Conservation (phyloP, 2,329 filamentous ascomycete genomes). For the Sporothrix inflata region DNA sequence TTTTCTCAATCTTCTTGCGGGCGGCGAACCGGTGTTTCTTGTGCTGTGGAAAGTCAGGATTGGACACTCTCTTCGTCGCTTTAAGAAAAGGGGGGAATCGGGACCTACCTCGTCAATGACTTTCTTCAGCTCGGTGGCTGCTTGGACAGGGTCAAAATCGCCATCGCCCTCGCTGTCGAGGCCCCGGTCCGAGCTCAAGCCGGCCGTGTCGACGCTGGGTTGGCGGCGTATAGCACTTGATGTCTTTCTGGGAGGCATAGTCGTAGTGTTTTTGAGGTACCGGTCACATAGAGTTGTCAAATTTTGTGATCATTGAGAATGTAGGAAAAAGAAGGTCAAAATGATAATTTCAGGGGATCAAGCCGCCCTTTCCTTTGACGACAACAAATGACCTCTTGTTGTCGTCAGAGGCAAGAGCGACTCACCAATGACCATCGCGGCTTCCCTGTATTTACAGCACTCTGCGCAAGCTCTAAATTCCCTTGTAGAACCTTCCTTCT, state of each 20-base stretch:
- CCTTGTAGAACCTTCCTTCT: background rate
- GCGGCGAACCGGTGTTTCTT: constrained; percentile 33
- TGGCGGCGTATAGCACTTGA: constrained; percentile 4
- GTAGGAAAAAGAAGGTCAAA: background rate
- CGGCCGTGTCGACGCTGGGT: constrained; percentile 25
- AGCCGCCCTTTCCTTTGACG: background rate
- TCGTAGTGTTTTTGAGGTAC: background rate
- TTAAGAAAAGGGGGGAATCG: background rate
- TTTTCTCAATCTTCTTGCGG: constrained; percentile 35
- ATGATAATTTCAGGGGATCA: background rate
- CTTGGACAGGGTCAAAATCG: constrained; percentile 31
- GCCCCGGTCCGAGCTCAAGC: constrained; percentile 14
- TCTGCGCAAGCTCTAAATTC: too few species aligned
- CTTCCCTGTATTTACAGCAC: background rate
- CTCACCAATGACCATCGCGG: background rate
- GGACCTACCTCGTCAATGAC: constrained; percentile 32
- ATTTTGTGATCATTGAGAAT: background rate
- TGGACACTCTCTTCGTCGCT: too few species aligned
- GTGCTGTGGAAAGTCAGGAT: constrained; percentile 27
- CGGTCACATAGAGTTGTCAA: background rate
- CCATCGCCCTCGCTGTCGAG: constrained; percentile 28
- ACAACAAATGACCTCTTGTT: background rate
- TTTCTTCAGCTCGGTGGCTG: constrained; percentile 31
- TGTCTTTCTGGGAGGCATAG: constrained; percentile 27
- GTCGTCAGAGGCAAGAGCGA: constrained; percentile 9